Percentiles rank a stretch among this genome's conserved stretches.
These are phyloP conservation scores for Spathaspora hagerdaliae DNA, from an alignment of 805 yeast genomes.

Conservation along the genomic window DNA sequence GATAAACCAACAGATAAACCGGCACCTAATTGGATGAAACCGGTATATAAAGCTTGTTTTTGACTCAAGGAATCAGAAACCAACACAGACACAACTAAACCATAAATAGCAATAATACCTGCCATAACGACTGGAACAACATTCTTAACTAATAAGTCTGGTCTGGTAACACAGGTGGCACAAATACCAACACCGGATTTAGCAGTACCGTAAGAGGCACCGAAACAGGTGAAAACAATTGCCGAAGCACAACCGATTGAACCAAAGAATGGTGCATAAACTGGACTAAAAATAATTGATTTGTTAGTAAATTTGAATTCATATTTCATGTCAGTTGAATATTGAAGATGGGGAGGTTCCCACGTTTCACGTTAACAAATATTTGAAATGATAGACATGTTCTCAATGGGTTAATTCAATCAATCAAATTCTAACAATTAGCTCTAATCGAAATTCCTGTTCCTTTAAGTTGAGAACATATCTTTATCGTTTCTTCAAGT, in stretches of 20 bases:
- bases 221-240: conserved; percentile 96
- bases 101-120: conserved; percentile 98
- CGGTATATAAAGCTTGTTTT: conserved; percentile 90
- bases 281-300: conserved; percentile 46
- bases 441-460: too few species aligned
- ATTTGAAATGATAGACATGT: too few species aligned
- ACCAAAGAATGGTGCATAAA: conserved; percentile 95
- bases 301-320: conserved; percentile 14
- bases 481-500: too few species aligned
- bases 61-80: conserved; percentile 87
- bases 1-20: conserved; percentile 96
- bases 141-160: conserved; percentile 89
- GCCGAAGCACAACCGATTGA: conserved; percentile 99
- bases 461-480: too few species aligned
- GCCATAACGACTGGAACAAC: conserved; percentile 98
- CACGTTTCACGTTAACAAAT: too few species aligned
- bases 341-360: background rate
- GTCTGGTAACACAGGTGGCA: conserved; percentile 96
- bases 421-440: too few species aligned
- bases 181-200: conserved; percentile 99
- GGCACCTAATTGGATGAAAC: conserved; percentile 97
- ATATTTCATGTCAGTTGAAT: background rate
- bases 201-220: conserved; percentile 99
- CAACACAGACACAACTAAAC: conserved; percentile 92
- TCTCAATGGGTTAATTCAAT: too few species aligned